These are phyloP conservation scores for Coprinopsis sp. DNA, from an alignment of 768 basidiomycete genomes.

Conservation along the genomic window DNA sequence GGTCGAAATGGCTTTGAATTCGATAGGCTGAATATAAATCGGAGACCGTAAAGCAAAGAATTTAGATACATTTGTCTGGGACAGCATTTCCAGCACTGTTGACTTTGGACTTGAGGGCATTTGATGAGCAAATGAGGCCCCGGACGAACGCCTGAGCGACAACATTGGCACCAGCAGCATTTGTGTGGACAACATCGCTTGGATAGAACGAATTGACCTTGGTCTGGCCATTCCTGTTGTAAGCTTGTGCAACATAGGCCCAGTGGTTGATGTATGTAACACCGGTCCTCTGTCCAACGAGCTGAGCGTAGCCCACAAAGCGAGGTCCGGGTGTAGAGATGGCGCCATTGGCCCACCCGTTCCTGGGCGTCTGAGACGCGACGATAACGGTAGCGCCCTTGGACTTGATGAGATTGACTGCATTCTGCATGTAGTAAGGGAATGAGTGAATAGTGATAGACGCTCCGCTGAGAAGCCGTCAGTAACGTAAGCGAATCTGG, in stretches of 20 bases:
- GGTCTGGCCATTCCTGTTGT: constrained; percentile 34
- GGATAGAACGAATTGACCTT: constrained; percentile 38
- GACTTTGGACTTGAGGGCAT: constrained; percentile 28
- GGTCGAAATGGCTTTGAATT: no score
- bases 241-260: constrained; percentile 39
- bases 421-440: constrained; percentile 42
- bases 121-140: constrained; percentile 37
- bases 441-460: constrained; percentile 39
- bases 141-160: constrained; percentile 46
- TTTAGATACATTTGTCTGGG: constrained; percentile 24
- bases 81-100: constrained; percentile 33
- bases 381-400: constrained; percentile 47
- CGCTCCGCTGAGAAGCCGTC: constrained; percentile 26
- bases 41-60: background rate
- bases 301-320: constrained; percentile 42
- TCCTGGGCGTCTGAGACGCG: constrained; percentile 44
- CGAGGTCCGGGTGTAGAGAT: constrained; percentile 36
- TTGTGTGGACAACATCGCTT: constrained; percentile 44
- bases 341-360: constrained; percentile 34
- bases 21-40: no score
- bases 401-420: constrained; percentile 34
- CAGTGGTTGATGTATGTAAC: constrained; percentile 45
- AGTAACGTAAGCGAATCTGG: background rate
- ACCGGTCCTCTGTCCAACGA: constrained; percentile 30
- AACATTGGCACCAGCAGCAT: constrained; percentile 38